Evolutionary conservation across 2,329 filamentous ascomycete genomes (phyloP).

Genomic region (Tolypocladium amazonense): DNA sequence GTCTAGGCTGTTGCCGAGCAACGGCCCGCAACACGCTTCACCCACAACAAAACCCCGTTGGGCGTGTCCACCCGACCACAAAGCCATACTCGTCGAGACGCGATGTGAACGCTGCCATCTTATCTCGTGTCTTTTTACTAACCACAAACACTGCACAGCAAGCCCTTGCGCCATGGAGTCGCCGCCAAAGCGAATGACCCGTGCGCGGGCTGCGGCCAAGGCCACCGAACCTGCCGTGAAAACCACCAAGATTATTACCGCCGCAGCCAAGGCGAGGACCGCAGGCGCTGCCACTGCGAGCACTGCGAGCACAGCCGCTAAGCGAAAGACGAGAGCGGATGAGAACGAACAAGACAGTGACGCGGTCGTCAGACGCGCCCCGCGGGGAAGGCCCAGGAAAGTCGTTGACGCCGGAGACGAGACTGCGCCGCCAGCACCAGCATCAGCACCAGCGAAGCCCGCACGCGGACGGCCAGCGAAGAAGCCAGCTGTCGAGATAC

Average conservation of each 20-base stretch:
- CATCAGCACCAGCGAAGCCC: conserved; percentile 13
- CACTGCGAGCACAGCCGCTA: conserved; percentile 23
- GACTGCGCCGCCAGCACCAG: conserved; percentile 2
- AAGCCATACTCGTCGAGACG: not conserved
- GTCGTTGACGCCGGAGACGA: conserved; percentile 13
- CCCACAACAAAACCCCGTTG: conserved; percentile 5
- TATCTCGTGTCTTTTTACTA: conserved; percentile 4
- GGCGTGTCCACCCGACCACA: not conserved
- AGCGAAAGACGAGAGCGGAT: conserved; percentile 43
- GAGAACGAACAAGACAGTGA: conserved; percentile 36
- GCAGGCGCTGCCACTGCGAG: conserved; percentile 17
- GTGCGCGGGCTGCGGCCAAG: conserved; percentile 35
- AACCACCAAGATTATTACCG: conserved; percentile 35
- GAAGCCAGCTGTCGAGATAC: conserved; percentile 13
- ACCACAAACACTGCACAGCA: not conserved
- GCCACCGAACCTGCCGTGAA: conserved; percentile 24
- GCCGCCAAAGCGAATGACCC: conserved; percentile 49
- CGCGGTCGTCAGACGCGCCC: conserved; percentile 23
- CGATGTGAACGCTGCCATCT: conserved; percentile 13
- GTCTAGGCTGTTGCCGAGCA: conserved; percentile 8
- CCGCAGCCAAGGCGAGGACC: conserved; percentile 36
- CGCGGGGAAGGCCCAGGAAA: conserved; percentile 35
- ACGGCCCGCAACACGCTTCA: not conserved
- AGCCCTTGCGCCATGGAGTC: conserved; percentile 33
- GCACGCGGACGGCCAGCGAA: conserved; percentile 17